These are phyloP conservation scores for Penicilliopsis zonata DNA, from an alignment of 495 filamentous ascomycete genomes.

Conservation along the genomic window DNA sequence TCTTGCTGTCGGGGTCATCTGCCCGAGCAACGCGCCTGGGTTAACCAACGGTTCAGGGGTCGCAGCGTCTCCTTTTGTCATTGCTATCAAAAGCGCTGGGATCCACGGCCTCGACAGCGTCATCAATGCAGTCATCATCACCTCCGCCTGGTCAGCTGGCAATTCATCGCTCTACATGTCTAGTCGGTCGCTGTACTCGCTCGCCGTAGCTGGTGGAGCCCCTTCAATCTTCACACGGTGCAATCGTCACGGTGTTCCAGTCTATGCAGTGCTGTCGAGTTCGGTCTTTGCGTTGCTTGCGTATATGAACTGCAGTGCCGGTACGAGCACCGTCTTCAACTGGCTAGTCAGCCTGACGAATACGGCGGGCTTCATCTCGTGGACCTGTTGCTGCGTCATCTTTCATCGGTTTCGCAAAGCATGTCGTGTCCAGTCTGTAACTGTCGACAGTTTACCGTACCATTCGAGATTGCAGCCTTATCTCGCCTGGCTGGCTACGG, in stretches of 20 bases:
- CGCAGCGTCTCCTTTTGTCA: conserved; percentile 48
- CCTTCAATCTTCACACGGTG: conserved; percentile 55
- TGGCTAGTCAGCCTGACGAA: conserved; percentile 74
- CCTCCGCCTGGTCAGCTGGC: conserved; percentile 67
- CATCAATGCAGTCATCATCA: conserved; percentile 51
- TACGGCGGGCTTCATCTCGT: too few species aligned
- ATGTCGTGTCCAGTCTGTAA: too few species aligned
- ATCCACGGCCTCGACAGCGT: conserved; percentile 40
- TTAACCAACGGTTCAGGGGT: conserved; percentile 27
- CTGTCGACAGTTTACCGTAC: too few species aligned
- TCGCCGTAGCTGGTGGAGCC: conserved; percentile 60
- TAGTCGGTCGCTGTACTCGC: conserved; percentile 61
- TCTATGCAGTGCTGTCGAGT: conserved; percentile 50
- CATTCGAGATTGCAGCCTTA: too few species aligned
- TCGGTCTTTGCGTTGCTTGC: conserved; percentile 50
- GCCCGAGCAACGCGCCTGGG: conserved; percentile 33
- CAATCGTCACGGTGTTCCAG: conserved; percentile 59
- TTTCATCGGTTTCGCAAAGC: too few species aligned
- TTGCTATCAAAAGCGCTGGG: conserved; percentile 38
- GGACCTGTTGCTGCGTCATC: too few species aligned
- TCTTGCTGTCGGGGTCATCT: conserved; percentile 38
- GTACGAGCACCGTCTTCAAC: conserved; percentile 52
- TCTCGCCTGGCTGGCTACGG: too few species aligned
- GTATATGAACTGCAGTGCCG: conserved; percentile 57
- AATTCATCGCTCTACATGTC: conserved; percentile 53